Evolutionary conservation across 176 grass and related monocot genomes (phyloP), one percentile per base, ranked within the genome.

Genomic region (Typha latifolia): DNA sequence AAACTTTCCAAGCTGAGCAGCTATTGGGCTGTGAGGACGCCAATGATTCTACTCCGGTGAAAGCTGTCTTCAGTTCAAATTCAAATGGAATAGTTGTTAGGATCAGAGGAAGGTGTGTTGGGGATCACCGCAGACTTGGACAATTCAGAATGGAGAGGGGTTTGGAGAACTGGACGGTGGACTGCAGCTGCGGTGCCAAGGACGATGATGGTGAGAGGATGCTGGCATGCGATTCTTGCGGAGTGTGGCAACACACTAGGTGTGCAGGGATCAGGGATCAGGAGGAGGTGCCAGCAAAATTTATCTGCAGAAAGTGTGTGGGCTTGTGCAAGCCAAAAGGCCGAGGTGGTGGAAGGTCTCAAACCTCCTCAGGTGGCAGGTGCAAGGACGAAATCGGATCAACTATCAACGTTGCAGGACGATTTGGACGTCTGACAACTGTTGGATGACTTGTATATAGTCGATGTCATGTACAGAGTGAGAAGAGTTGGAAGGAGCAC

Each of bases 151-250:
- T 92, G 85, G 94, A 97, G 76, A 86, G 94, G 72, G 94, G 94
- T 22, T 69, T 97, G 53, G 94, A 97, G 27, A 97, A 89, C 72
- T 97, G 94, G 94, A 87, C 81, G 3, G 89, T 97, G 37, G 89
- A 97, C 72, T 97, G 94, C 51, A 67, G 62, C 32, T 97, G 94
- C 23, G 94, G 94, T 4, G 94, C 94, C 59, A 88, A 84, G 62
- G 94, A 97, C 13, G 94, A 97, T 51, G 94, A 97, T 29, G 94
- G 94, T 2, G 94, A 97, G 69, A 86, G 94, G 66, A 97, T 97
- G 94, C 65, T 97, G 74, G 94, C 94, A 12, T 97, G 94, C 56
- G 94, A 97, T 49, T 34, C 66, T 9, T 97, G 94, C 71, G 94
- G 89, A 51, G 83, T 90, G 21, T 97, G 94, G 94, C 94, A 97